Conservation (phyloP, 1,284 basidiomycete genomes). For the Boletellus dicymbophilus region DNA sequence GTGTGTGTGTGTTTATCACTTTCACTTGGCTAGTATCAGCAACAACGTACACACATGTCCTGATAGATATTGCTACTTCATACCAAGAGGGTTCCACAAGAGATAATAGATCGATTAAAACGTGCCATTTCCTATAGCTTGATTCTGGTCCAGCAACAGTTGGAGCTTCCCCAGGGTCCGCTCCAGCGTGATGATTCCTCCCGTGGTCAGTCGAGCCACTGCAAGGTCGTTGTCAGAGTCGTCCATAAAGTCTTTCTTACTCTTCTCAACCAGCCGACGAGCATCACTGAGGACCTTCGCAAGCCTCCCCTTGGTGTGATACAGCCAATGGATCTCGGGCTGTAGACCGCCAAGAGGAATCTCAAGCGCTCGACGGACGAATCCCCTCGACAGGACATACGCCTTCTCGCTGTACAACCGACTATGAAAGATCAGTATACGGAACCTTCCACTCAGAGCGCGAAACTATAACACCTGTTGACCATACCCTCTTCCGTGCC, state of each 20-base stretch:
- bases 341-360: conserved; percentile 73
- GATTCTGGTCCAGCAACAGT: conserved; percentile 28
- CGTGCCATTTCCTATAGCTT: conserved; percentile 13
- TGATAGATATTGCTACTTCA: conserved; percentile 26
- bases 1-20: conserved; percentile 1
- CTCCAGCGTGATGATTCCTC: conserved; percentile 80
- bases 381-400: conserved; percentile 87
- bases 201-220: conserved; percentile 75
- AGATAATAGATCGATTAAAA: conserved; percentile 17
- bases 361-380: conserved; percentile 85
- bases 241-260: conserved; percentile 42
- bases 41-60: conserved; percentile 32
- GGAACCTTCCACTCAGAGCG: neutral
- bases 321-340: conserved; percentile 75
- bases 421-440: conserved; percentile 37
- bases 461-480: conserved; percentile 57
- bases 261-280: conserved; percentile 67
- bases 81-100: conserved; percentile 13
- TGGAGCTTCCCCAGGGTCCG: conserved; percentile 66
- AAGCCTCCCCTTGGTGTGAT: conserved; percentile 66
- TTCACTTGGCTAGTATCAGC: conserved; percentile 21
- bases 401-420: conserved; percentile 91
- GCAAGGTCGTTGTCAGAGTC: conserved; percentile 59
- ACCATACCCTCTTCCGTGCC: conserved; percentile 88
- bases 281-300: conserved; percentile 70